Conservation (phyloP, 179 eudicot genomes). For the Amaranthus tricolor region DNA sequence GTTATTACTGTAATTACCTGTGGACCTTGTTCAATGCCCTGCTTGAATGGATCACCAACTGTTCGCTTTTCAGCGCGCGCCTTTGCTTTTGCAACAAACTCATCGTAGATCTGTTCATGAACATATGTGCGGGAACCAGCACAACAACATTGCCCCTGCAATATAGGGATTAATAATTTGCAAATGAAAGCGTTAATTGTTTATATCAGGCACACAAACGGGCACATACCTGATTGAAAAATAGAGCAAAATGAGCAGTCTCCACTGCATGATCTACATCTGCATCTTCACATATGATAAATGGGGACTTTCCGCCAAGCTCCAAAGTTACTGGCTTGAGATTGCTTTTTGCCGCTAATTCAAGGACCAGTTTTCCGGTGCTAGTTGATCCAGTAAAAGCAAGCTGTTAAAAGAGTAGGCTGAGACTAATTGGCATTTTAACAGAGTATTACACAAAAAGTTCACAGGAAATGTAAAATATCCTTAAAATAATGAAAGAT, state of each 20-base stretch:
- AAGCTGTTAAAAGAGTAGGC: conserved; percentile 28
- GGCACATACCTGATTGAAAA: conserved; percentile 40
- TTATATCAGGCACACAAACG: not conserved
- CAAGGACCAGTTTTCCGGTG: conserved; percentile 45
- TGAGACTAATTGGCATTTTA: not conserved
- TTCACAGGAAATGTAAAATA: no score
- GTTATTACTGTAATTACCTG: conserved; percentile 34
- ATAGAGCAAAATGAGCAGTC: conserved; percentile 40
- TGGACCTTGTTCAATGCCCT: conserved; percentile 60
- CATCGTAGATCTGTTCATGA: conserved; percentile 54
- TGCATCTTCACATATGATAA: conserved; percentile 57
- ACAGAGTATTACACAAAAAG: not conserved
- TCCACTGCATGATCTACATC: conserved; percentile 52
- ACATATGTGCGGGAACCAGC: conserved; percentile 56
- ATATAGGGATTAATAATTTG: not conserved
- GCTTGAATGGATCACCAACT: conserved; percentile 68
- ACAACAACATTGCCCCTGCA: conserved; percentile 64
- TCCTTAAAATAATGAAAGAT: not conserved
- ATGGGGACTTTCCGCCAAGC: conserved; percentile 65
- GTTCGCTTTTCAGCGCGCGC: conserved; percentile 43
- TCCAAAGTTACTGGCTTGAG: conserved; percentile 54
- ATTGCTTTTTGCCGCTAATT: conserved; percentile 59
- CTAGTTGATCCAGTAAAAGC: conserved; percentile 62
- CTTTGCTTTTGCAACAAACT: conserved; percentile 49
- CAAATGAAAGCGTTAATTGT: not conserved